Evolutionary conservation across 1,139 yeast species (phyloP).

Genomic region (Kluyveromyces sp.): DNA sequence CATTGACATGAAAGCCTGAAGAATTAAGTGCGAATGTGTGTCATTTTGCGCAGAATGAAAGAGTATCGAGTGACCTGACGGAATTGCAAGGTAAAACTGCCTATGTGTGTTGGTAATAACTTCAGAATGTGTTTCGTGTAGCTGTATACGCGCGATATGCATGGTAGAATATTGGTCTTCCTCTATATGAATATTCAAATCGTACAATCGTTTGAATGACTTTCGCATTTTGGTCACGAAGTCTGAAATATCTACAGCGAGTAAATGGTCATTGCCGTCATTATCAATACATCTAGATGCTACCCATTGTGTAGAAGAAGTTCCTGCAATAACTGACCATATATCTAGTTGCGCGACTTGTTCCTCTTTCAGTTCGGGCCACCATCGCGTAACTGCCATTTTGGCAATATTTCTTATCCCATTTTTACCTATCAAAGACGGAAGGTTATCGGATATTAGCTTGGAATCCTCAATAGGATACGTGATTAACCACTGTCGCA

Average conservation of each 20-base stretch:
- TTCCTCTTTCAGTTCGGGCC: conserved; percentile 14
- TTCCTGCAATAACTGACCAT: conserved; percentile 51
- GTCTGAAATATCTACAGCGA: conserved; percentile 32
- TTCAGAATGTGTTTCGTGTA: conserved; percentile 43
- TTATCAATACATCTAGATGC: conserved; percentile 46
- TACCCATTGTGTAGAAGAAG: conserved; percentile 48
- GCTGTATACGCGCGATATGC: conserved; percentile 55
- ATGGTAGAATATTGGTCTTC: conserved; percentile 57
- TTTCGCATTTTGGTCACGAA: conserved; percentile 43
- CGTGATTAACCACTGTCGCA: neutral
- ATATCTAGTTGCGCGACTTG: conserved; percentile 72
- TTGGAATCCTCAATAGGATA: neutral
- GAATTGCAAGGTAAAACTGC: conserved; percentile 61
- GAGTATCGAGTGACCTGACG: conserved; percentile 57
- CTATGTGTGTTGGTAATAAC: conserved; percentile 6
- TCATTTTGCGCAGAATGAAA: conserved; percentile 51
- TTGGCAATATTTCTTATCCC: conserved; percentile 1
- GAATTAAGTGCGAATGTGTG: conserved; percentile 42
- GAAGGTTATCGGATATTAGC: neutral
- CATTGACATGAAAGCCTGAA: conserved; percentile 33
- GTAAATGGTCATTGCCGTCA: conserved; percentile 31
- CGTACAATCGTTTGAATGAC: conserved; percentile 43
- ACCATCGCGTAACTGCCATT: conserved; percentile 3
- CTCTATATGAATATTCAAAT: conserved; percentile 59
- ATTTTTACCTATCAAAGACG: neutral